Percentiles rank a stretch among this genome's conserved stretches.
Conservation (phyloP, 2,329 filamentous ascomycete genomes). For the Bisporella sp. region DNA sequence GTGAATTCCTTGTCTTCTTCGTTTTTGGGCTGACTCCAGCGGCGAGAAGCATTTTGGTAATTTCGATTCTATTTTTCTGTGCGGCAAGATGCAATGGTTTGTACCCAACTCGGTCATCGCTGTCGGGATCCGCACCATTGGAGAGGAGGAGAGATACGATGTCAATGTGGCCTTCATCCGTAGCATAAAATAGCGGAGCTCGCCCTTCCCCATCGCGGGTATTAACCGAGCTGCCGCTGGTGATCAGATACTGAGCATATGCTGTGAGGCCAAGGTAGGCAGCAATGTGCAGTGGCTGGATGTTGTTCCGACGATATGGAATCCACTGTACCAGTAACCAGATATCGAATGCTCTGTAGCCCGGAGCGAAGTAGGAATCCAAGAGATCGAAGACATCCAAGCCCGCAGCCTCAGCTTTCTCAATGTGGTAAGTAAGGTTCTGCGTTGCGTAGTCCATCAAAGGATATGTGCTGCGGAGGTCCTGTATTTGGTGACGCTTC, state of each 20-base stretch:
- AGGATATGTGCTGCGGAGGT: not conserved
- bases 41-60: not conserved
- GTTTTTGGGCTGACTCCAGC: not conserved
- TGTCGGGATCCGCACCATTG: not conserved
- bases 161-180: not conserved
- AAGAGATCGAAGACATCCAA: not conserved
- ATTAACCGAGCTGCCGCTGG: not conserved
- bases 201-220: not conserved
- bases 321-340: not conserved
- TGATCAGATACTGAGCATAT: not conserved
- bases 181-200: not conserved
- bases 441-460: not conserved
- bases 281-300: not conserved
- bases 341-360: not conserved
- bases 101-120: not conserved
- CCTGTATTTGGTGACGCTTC: not conserved
- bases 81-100: not conserved
- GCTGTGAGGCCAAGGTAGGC: not conserved
- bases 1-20: not conserved
- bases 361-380: not conserved
- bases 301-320: not conserved
- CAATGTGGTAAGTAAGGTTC: not conserved
- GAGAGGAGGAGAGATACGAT: not conserved
- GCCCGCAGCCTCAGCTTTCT: not conserved
- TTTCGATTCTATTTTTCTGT: not conserved